phyloP scores from a whole-genome alignment of 768 basidiomycete genomes.

The Pisolithus marmoratus region DNA sequence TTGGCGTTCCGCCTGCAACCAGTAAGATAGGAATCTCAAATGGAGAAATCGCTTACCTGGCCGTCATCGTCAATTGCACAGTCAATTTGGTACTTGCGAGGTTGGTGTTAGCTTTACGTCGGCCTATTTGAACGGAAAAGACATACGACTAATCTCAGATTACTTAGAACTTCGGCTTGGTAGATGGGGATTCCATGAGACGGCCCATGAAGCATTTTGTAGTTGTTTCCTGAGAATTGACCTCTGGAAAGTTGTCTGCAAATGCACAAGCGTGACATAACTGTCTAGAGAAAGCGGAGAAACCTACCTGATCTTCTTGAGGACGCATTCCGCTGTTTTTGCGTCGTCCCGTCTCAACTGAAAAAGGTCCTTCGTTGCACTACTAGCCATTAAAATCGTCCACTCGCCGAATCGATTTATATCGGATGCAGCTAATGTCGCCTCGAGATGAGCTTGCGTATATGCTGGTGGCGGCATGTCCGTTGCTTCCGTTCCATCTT shows the following conservation, averaged over 20 bases:
- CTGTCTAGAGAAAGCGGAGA: neutral
- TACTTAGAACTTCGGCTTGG: conserved; percentile 54
- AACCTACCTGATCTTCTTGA: neutral
- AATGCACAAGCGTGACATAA: neutral
- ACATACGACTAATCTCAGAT: conserved; percentile 42
- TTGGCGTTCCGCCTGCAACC: conserved; percentile 25
- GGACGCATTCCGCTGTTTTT: neutral
- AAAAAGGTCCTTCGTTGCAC: neutral
- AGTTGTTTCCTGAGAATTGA: conserved; percentile 57
- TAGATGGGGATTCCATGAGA: conserved; percentile 45
- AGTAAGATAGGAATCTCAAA: neutral
- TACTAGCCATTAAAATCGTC: neutral
- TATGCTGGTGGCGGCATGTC: neutral
- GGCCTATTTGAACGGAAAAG: too few species aligned
- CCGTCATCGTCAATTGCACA: conserved; percentile 32
- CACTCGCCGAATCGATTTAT: neutral
- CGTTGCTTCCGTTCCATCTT: neutral
- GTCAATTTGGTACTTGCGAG: conserved; percentile 31
- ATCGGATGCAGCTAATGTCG: neutral
- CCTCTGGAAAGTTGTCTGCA: conserved; percentile 53
- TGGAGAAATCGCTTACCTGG: conserved; percentile 8
- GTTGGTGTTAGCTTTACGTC: neutral
- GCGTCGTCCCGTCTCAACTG: neutral
- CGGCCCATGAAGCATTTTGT: conserved; percentile 43
- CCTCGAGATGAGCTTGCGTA: neutral